Evolutionary conservation across 345 rosid genomes (phyloP), one percentile per base, ranked within the genome.

Genomic region (Lumnitzera racemosa): DNA sequence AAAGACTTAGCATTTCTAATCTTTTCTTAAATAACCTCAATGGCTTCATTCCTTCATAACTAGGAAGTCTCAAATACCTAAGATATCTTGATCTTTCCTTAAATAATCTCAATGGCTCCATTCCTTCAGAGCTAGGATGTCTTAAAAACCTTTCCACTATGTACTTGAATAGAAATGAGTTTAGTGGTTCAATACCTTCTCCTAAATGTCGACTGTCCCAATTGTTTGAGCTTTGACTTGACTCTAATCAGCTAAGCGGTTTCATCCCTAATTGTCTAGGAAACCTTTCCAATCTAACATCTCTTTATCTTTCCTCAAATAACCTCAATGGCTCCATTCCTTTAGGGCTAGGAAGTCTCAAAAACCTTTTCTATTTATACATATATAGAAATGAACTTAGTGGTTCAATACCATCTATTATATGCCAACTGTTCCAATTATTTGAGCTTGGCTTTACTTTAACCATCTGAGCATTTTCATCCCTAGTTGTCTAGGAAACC

Each of bases 251-350:
- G 6, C 24, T 68, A 7, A 0, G 6, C 15, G 57, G 67, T 23
- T 31, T 65, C 10, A 70, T 66, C 13, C 63, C 70, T 2, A 56
- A 1, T 6, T 48, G 23, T 2, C 36, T 7, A n/a, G 56, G 14
- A 15, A 16, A 5, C 46, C n/a, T 43, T 47, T 71, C 25, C 0
- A 0, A 0, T 1, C 0, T 3, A 11, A 59, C 27, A 12, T 41
- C 0, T 20, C 20, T 20, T 20, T 0, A 20, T 20, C 20, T 20
- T 20, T 20, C 20, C 20, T 20, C 20, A 25, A 27, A 24, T 23
- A 60, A 24, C 6, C 61, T 58, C 12, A 17, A 15, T 2, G 36
- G 20, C 20, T 20, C 20, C 20, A 20, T 20, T 20, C 20, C 20
- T 1, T 20, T 20, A 20, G 20, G 1, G 20, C 1, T 20, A 20